phyloP scores from a whole-genome alignment of 2,329 filamentous ascomycete genomes.

The Verticillium albo-atrum region DNA sequence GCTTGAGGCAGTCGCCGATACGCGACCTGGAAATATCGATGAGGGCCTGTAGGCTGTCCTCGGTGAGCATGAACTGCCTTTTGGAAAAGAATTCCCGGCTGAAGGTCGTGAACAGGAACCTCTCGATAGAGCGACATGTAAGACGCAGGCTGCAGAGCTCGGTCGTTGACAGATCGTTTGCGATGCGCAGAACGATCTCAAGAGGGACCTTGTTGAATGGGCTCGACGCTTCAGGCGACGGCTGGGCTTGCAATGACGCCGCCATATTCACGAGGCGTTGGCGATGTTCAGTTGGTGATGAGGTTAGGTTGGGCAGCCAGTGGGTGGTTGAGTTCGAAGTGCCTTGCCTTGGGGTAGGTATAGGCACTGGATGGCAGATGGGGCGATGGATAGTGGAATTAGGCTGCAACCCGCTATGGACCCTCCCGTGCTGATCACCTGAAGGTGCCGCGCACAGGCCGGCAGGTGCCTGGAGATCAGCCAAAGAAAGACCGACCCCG shows the following conservation, averaged over 20 bases:
- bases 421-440: too few relatives aligned
- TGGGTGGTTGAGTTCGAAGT: too few relatives aligned
- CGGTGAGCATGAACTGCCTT: constrained; percentile 61
- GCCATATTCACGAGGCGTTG: background rate
- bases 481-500: too few relatives aligned
- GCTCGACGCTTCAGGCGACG: background rate
- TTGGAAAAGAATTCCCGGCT: constrained; percentile 60
- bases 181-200: constrained; percentile 55
- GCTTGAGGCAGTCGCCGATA: constrained; percentile 31
- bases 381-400: too few relatives aligned
- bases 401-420: too few relatives aligned
- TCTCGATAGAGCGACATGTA: constrained; percentile 51
- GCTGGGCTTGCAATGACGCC: background rate
- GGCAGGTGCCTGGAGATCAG: too few relatives aligned
- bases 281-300: background rate
- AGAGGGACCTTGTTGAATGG: constrained; percentile 40
- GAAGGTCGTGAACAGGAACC: constrained; percentile 50
- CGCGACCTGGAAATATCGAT: constrained; percentile 46
- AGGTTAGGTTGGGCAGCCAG: too few relatives aligned
- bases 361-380: too few relatives aligned
- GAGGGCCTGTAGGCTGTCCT: constrained; percentile 50
- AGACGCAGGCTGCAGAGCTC: constrained; percentile 53
- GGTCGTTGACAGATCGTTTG: constrained; percentile 44
- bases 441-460: too few relatives aligned
- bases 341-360: too few relatives aligned